Conservation (phyloP, 495 filamentous ascomycete species). For the Penicillium dipodomyicola region DNA sequence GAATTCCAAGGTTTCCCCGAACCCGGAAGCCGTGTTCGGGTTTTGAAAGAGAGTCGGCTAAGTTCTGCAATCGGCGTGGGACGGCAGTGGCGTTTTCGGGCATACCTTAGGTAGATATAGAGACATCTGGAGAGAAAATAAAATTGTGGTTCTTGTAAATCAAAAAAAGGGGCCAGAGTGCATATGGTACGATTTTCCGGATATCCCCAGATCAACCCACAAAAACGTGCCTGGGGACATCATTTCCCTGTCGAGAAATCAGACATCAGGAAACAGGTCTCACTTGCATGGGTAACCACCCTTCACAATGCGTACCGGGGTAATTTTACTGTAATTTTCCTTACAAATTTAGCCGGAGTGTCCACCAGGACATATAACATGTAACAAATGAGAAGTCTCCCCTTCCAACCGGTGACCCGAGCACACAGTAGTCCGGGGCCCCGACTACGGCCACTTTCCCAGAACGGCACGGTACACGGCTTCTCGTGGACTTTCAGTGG, state of each 20-base stretch:
- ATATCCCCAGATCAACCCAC: conserved; percentile 11
- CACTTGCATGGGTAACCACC: background rate
- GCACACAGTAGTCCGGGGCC: conserved; percentile 24
- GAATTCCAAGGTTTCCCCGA: background rate
- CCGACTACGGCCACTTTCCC: conserved; percentile 24
- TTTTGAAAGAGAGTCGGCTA: conserved; percentile 4
- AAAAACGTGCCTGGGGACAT: background rate
- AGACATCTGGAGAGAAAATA: conserved; percentile 4
- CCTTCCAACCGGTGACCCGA: conserved; percentile 9
- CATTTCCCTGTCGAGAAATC: conserved; percentile 1
- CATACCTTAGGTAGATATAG: background rate
- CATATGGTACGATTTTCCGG: background rate
- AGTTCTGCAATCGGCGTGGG: conserved; percentile 9
- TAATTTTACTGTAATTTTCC: background rate
- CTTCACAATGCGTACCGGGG: background rate
- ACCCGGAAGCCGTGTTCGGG: conserved; percentile 22
- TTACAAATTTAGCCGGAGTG: conserved; percentile 9
- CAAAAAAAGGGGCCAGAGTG: conserved; percentile 5
- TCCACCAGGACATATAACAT: background rate
- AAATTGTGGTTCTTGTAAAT: conserved; percentile 6
- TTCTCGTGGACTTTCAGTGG: conserved; percentile 17
- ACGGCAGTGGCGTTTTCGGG: conserved; percentile 14
- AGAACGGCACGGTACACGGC: conserved; percentile 20
- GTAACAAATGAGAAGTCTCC: conserved; percentile 11
- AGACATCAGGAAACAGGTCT: background rate